Base-by-base conservation (phyloP, 345 rosid genomes). In the Lepidium sativum region DNA sequence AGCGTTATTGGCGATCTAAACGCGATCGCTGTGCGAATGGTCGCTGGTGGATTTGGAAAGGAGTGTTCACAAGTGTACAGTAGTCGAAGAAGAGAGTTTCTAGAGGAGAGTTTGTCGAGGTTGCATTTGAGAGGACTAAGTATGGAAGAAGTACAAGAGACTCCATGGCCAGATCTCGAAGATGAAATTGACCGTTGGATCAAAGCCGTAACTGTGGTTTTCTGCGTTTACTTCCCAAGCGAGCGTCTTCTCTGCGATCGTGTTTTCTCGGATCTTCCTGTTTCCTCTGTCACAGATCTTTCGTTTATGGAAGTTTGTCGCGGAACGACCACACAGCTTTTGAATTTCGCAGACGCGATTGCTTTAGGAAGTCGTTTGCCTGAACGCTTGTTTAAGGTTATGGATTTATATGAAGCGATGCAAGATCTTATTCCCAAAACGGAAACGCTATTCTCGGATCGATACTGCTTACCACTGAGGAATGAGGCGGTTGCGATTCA, bases 231-330 rank as follows among this genome's bases (percentile, higher is more conserved):
- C 63, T 92, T 87, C 79, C 98, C 96, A 0, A 87, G 97, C 73
- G 97, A 87, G 78, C 86, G 98, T 25, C 83, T 92, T 40, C 78
- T 92, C 75, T 92, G 96, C 29, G 95, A 87, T 51, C 95, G 97
- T 12, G 83, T 92, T 67, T 92, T 89, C 70, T 75, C 81, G 2
- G 92, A 91, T 12, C 79, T 85, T n/a, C 49, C 72, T 44, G 69
- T 70, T 48, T 73, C 87, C 16, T 73, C 85, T 2, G 89, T 85
- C 0, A 82, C 84, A 0, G 96, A 89, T 65, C 75, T 84, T 34
- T 87, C 92, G 5, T 92, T 92, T 79, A 92, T 92, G 98, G 98
- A 92, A 70, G 95, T 87, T 11, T 87, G 91, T 66, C 89, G 98
- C 1, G 92, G 91, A 3, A 60, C 91, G 5, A 61, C 85, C 35